Conservation (phyloP, 495 filamentous ascomycete genomes). For the Astrothelium subdiscretum region DNA sequence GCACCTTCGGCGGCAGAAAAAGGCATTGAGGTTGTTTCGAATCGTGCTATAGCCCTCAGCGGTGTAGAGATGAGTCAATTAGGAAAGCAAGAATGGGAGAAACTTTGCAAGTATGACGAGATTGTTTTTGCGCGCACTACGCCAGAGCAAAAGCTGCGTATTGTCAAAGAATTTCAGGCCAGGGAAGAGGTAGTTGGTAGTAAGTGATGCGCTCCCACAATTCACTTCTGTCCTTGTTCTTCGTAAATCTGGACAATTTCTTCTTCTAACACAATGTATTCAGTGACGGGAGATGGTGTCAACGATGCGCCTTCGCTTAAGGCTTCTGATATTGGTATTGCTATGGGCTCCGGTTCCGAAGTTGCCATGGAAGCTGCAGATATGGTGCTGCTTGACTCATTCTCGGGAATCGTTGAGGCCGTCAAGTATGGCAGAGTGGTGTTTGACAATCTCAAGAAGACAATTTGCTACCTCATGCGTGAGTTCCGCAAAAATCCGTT, state of each 20-base stretch:
- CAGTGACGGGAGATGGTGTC: constrained; percentile 17
- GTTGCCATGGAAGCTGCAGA: constrained; percentile 20
- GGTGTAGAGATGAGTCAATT: constrained; percentile 24
- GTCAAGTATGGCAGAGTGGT: constrained; percentile 17
- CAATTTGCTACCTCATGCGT: constrained; percentile 19
- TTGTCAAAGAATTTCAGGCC: constrained; percentile 16
- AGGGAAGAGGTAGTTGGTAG: constrained; percentile 1
- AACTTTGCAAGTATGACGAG: constrained; percentile 31
- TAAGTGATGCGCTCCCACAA: not conserved
- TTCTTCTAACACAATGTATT: not conserved
- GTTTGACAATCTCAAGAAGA: constrained; percentile 21
- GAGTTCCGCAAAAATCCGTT: not conserved
- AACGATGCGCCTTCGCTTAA: constrained; percentile 19
- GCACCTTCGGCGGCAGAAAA: not conserved
- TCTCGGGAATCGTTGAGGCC: constrained; percentile 14
- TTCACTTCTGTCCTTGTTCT: not conserved
- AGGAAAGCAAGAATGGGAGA: constrained; percentile 31
- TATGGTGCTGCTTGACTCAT: constrained; percentile 18
- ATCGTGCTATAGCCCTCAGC: not conserved
- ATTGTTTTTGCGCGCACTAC: constrained; percentile 25
- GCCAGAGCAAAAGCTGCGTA: constrained; percentile 18
- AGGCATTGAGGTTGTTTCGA: not conserved
- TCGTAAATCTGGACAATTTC: not conserved
- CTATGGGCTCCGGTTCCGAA: constrained; percentile 14
- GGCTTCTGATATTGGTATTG: constrained; percentile 18